Evolutionary conservation across 345 rosid genomes (phyloP), one percentile per base, ranked within the genome.

Genomic region (Moricandia moricandioides): DNA sequence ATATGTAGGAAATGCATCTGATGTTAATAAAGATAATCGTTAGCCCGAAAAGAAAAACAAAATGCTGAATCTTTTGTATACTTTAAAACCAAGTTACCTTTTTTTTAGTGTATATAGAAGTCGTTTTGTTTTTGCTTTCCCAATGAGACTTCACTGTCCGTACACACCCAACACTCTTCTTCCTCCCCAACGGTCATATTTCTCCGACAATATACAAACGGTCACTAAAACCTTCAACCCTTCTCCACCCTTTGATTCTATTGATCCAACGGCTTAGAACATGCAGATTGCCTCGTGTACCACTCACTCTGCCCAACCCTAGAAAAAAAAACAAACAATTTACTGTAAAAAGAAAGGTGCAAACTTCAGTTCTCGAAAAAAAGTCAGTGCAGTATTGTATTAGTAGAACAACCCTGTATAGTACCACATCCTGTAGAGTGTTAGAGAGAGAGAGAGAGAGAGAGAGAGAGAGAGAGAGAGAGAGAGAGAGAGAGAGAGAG

Each of bases 181-280:
- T 76, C 78, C 79, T 78, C 74, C 75, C 65, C 88, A 94, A 95
- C 99, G 99, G 99, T 92, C 88, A 89, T 84, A 89, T 92, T 92
- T 81, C 86, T 77, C 92, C 91, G 96, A 94, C 96, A 87, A 64
- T 3, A 33, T 49, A 11, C 83, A 86, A 95, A 92, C 99, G 99
- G 99, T 89, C 89, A 89, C 90, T 55, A 79, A 79, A 65, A 81
- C 73, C 59, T 75, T 12, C 51, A 67, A 11, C 26, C 39, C 7
- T 69, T 49, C 24, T 54, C 56, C 18, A 62, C 93, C 97, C 81
- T 87, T 72, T 0, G 98, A 90, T 94, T 60, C 54, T 1, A 0
- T 0, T 5, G 40, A 90, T 90, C 93, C 69, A 73, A 85, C 90
- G 94, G 87, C 58, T 52, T 52, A 11, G 68, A 65, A 35, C 39